Conservation (phyloP, 75 land plant genomes). For the Sequoia sempervirens region DNA sequence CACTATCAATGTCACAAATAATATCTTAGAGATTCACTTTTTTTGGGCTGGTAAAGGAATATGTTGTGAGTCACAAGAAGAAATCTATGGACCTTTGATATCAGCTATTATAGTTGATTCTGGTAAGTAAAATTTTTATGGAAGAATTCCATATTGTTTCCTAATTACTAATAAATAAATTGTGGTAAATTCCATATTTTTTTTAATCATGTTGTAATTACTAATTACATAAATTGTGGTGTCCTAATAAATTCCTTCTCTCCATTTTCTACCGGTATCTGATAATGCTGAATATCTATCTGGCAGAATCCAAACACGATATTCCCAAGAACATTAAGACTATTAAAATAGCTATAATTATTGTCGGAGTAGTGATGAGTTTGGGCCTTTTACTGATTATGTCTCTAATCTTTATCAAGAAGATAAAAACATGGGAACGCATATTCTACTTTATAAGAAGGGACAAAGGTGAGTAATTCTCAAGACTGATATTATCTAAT, state of each 20-base stretch:
- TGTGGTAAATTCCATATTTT: too few relatives aligned
- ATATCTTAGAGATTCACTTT: slow-evolving; percentile 14
- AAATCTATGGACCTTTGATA: slow-evolving; percentile 55
- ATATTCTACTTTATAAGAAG: background rate
- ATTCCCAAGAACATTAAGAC: background rate
- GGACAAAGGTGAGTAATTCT: background rate
- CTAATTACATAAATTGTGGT: background rate
- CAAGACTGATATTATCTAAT: background rate
- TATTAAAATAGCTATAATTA: background rate
- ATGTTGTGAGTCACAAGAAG: slow-evolving; percentile 32
- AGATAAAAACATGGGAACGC: background rate
- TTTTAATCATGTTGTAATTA: background rate
- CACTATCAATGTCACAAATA: slow-evolving; percentile 3
- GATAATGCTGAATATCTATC: background rate
- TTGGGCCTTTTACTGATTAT: background rate
- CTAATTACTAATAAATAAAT: too few relatives aligned
- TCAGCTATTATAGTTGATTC: slow-evolving; percentile 55
- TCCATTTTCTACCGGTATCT: background rate
- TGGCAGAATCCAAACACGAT: background rate
- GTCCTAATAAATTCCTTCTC: background rate
- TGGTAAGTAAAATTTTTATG: slow-evolving; percentile 29
- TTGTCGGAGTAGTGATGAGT: background rate
- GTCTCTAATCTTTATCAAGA: background rate
- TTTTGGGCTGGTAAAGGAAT: slow-evolving; percentile 46
- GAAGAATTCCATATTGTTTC: background rate